These are phyloP conservation scores for Dactylonectria macrodidyma DNA, from an alignment of 2,329 filamentous ascomycete species.

Conservation along the genomic window DNA sequence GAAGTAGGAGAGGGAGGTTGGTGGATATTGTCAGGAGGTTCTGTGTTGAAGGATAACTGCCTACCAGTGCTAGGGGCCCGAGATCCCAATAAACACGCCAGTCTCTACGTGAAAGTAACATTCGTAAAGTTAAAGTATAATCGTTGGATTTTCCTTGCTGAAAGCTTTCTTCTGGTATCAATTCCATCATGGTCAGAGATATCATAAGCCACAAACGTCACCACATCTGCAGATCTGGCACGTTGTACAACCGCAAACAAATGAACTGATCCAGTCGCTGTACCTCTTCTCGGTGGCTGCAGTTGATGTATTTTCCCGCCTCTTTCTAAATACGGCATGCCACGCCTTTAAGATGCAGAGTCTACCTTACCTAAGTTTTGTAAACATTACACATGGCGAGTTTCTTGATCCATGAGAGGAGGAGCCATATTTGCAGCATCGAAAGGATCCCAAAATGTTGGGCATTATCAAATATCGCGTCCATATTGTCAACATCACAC, in stretches of 20 bases:
- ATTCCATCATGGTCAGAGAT: too few species aligned
- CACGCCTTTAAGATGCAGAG: background rate
- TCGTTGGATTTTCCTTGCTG: too few species aligned
- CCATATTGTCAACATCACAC: background rate
- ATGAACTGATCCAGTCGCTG: background rate
- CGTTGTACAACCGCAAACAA: background rate
- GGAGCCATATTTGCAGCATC: background rate
- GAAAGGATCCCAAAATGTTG: background rate
- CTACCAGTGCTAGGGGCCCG: too few species aligned
- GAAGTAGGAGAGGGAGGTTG: slow-evolving; percentile 49
- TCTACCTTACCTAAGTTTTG: too few species aligned
- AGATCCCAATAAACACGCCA: too few species aligned
- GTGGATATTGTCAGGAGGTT: too few species aligned
- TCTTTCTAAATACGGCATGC: background rate
- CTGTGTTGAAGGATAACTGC: too few species aligned
- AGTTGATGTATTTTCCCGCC: background rate
- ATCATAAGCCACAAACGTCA: slow-evolving; percentile 2
- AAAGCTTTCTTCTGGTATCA: too few species aligned
- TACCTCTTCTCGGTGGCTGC: background rate
- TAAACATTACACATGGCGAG: background rate
- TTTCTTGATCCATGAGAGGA: background rate
- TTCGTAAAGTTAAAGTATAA: too few species aligned
- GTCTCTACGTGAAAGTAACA: too few species aligned
- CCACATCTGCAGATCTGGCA: background rate
- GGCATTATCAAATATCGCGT: background rate